Evolutionary conservation across 208 protist species (phyloP).

Genomic region (Blechomonas ayalai): DNA sequence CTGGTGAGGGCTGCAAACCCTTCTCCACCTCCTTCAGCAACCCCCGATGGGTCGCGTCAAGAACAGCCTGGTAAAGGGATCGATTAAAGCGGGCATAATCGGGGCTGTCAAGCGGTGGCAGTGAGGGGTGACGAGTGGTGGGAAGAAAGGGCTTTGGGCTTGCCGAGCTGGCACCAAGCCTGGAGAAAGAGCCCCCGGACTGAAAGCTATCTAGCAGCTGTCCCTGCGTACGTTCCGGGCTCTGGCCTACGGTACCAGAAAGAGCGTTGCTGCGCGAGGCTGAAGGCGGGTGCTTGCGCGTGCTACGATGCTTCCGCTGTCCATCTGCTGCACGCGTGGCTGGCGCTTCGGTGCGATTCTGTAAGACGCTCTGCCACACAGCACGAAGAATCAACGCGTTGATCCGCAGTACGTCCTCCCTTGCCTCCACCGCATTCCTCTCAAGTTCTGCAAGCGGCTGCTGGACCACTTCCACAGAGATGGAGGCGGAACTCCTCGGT

Average conservation of each 20-base stretch:
- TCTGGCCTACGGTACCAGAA: too few relatives aligned
- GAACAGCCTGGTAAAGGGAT: not conserved
- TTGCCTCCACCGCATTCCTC: slow-evolving; percentile 20
- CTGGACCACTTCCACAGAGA: not conserved
- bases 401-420: slow-evolving; percentile 27
- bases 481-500: not conserved
- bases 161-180: too few relatives aligned
- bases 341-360: slow-evolving; percentile 1
- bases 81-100: not conserved
- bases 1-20: too few relatives aligned
- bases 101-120: not conserved
- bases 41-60: not conserved
- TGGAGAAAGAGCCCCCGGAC: too few relatives aligned
- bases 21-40: not conserved
- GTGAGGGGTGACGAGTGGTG: not conserved
- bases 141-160: slow-evolving; percentile 29
- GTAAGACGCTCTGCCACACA: slow-evolving; percentile 50
- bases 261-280: too few relatives aligned
- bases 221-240: too few relatives aligned
- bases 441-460: slow-evolving; percentile 16
- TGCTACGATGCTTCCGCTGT: too few relatives aligned
- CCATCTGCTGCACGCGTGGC: not conserved
- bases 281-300: too few relatives aligned
- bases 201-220: too few relatives aligned
- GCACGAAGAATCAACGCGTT: slow-evolving; percentile 42